Evolutionary conservation across 2,329 filamentous ascomycete genomes (phyloP).

Genomic region (Arthroderma sp.): DNA sequence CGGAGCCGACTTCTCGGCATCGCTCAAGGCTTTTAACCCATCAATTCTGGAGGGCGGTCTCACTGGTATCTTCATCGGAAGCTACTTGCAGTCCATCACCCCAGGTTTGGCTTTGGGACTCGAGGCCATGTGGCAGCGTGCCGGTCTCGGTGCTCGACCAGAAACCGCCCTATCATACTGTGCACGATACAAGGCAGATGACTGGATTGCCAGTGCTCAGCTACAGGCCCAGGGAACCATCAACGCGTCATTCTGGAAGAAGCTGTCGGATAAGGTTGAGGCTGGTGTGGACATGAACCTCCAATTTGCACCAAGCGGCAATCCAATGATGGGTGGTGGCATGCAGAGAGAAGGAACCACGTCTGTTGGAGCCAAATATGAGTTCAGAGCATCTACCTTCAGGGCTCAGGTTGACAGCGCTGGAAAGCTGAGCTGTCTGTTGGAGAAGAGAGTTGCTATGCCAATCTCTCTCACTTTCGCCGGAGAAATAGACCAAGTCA

Average conservation of each 20-base stretch:
- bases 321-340: conserved; percentile 61
- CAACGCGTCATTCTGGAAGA: conserved; percentile 87
- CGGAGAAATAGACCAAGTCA: conserved; percentile 89
- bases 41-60: conserved; percentile 81
- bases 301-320: conserved; percentile 56
- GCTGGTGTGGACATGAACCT: conserved; percentile 91
- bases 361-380: conserved; percentile 91
- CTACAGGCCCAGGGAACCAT: conserved; percentile 77
- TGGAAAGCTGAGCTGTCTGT: conserved; percentile 80
- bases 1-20: conserved; percentile 84
- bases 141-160: conserved; percentile 71
- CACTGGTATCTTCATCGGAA: conserved; percentile 90
- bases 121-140: conserved; percentile 88
- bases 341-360: conserved; percentile 77
- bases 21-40: conserved; percentile 90
- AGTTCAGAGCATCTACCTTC: conserved; percentile 92
- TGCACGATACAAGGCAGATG: conserved; percentile 76
- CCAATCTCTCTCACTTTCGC: conserved; percentile 90
- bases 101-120: conserved; percentile 75
- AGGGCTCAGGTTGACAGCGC: conserved; percentile 90
- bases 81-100: conserved; percentile 88
- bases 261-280: conserved; percentile 86
- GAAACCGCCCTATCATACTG: conserved; percentile 84
- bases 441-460: conserved; percentile 92
- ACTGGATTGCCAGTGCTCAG: conserved; percentile 89